Evolutionary conservation across 2,329 filamentous ascomycete genomes (phyloP).

Genomic region (Ceratocystis variospora): DNA sequence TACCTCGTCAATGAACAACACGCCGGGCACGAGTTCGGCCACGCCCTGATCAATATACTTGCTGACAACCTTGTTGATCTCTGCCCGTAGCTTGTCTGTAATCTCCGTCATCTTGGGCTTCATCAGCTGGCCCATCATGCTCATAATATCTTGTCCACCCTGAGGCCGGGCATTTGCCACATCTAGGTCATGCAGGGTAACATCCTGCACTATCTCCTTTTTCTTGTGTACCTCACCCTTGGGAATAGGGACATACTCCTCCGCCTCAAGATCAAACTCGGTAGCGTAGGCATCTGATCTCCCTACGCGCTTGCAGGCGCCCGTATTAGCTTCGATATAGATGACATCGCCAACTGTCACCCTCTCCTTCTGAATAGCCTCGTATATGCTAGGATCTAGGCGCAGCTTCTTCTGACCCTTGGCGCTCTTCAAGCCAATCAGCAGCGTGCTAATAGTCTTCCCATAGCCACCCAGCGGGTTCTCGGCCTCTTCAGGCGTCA

Average conservation of each 20-base stretch:
- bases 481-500: constrained; percentile 94
- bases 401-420: constrained; percentile 97
- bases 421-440: constrained; percentile 88
- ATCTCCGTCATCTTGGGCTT: constrained; percentile 99
- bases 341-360: constrained; percentile 94
- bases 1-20: constrained; percentile 97
- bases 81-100: constrained; percentile 84
- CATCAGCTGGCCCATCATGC: constrained; percentile 99
- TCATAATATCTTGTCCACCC: constrained; percentile 98
- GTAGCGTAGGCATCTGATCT: constrained; percentile 94
- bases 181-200: constrained; percentile 91
- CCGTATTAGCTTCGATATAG: constrained; percentile 98
- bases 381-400: constrained; percentile 94
- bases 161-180: constrained; percentile 90
- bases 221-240: constrained; percentile 99
- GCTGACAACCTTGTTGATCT: constrained; percentile 99
- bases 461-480: constrained; percentile 95
- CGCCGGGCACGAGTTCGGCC: constrained; percentile 92
- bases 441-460: constrained; percentile 88
- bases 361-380: constrained; percentile 96
- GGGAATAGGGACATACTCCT: constrained; percentile 96
- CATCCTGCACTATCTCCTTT: constrained; percentile 98
- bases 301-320: constrained; percentile 92
- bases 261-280: constrained; percentile 95
- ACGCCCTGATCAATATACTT: constrained; percentile 98